phyloP scores from a whole-genome alignment of 768 basidiomycete genomes.

The Strobilomyces dryophilus region DNA sequence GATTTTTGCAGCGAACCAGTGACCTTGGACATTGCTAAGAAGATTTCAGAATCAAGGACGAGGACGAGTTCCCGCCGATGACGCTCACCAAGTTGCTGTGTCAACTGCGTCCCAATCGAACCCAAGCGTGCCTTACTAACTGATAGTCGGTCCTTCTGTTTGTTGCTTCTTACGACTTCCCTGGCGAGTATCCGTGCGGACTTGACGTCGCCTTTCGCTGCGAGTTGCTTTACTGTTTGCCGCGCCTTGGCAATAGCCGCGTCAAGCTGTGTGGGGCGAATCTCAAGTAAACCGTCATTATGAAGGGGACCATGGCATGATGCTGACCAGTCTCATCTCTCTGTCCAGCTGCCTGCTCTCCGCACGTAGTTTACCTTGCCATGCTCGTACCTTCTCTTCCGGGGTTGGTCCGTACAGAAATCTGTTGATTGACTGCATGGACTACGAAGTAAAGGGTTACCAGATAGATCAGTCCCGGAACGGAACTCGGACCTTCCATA shows the following conservation, averaged over 20 bases:
- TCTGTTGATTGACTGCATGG: slow-evolving; percentile 85
- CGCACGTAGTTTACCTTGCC: slow-evolving; percentile 83
- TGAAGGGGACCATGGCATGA: slow-evolving; percentile 7
- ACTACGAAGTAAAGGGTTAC: slow-evolving; percentile 4
- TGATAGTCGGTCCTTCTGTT: slow-evolving; percentile 89
- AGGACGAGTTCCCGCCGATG: neutral
- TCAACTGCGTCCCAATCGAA: slow-evolving; percentile 84
- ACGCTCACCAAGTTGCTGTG: slow-evolving; percentile 84
- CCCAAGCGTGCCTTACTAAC: slow-evolving; percentile 91
- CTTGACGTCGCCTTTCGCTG: slow-evolving; percentile 86
- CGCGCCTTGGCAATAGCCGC: slow-evolving; percentile 76
- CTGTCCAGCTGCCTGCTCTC: slow-evolving; percentile 84
- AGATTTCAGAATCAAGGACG: neutral
- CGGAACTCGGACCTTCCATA: slow-evolving; percentile 3
- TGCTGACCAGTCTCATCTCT: slow-evolving; percentile 91
- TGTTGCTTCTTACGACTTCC: slow-evolving; percentile 92
- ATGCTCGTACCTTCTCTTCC: slow-evolving; percentile 87
- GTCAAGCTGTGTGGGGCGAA: slow-evolving; percentile 64
- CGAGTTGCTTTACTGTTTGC: slow-evolving; percentile 79
- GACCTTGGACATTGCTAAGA: slow-evolving; percentile 88
- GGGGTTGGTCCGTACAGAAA: slow-evolving; percentile 96
- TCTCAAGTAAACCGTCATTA: slow-evolving; percentile 8
- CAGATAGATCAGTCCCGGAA: slow-evolving; percentile 11
- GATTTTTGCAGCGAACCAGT: slow-evolving; percentile 98
- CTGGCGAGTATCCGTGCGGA: slow-evolving; percentile 88